Conservation (phyloP, 2,329 filamentous ascomycete species). For the Colletotrichum caudatum region DNA sequence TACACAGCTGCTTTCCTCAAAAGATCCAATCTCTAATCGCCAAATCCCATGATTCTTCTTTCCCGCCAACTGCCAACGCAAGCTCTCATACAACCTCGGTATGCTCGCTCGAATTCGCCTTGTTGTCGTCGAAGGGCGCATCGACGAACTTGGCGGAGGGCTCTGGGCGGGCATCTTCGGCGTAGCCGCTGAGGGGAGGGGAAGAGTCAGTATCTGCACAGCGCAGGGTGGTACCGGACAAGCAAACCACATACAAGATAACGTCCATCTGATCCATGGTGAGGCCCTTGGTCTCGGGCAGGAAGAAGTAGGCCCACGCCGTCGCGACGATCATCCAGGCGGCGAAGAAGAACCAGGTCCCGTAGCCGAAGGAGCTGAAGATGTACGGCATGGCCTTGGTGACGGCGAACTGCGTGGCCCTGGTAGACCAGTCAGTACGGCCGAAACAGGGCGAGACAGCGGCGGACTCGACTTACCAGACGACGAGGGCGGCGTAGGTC, state of each 20-base stretch:
- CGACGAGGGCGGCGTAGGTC: conserved; percentile 52
- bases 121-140: conserved; percentile 19
- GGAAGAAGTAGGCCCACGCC: conserved; percentile 62
- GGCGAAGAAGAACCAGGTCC: conserved; percentile 69
- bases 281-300: conserved; percentile 67
- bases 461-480: conserved; percentile 1
- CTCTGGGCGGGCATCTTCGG: conserved; percentile 28
- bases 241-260: conserved; percentile 22
- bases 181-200: conserved; percentile 25
- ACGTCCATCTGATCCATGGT: conserved; percentile 65
- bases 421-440: conserved; percentile 46
- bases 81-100: conserved; percentile 20
- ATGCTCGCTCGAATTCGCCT: conserved; percentile 30
- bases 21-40: too few species aligned
- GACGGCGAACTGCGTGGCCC: conserved; percentile 56
- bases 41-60: background rate
- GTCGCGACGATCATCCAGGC: conserved; percentile 61
- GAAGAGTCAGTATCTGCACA: background rate
- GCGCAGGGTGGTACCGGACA: too few species aligned
- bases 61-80: background rate
- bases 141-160: conserved; percentile 26
- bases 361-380: conserved; percentile 58
- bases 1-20: background rate
- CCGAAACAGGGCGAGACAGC: background rate
- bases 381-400: conserved; percentile 60